These are phyloP conservation scores for Chrysoporthe austroafricana DNA, from an alignment of 2,329 filamentous ascomycete species.

Conservation along the genomic window DNA sequence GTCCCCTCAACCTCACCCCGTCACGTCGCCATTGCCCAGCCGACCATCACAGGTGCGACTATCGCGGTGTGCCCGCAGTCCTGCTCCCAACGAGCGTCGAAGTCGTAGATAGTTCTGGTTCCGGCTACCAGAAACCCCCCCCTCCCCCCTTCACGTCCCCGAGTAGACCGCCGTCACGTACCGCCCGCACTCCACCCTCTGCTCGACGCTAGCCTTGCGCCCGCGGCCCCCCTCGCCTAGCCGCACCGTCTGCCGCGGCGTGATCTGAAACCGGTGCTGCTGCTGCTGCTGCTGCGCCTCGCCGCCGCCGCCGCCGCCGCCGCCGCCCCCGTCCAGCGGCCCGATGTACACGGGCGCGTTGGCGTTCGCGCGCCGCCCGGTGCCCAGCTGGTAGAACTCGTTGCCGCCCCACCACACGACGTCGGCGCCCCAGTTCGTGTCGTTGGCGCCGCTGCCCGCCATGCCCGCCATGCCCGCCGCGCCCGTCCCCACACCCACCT, in stretches of 20 bases:
- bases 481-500: constrained; percentile 50
- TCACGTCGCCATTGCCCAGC: not conserved
- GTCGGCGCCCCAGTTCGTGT: constrained; percentile 87
- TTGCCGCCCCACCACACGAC: constrained; percentile 95
- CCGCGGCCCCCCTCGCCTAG: constrained; percentile 64
- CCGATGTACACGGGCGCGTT: constrained; percentile 77
- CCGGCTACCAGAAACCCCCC: too few species aligned
- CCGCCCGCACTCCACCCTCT: constrained; percentile 85
- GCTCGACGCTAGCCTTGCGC: constrained; percentile 76
- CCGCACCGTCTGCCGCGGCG: constrained; percentile 72
- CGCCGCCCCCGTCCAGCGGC: constrained; percentile 70
- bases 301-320: constrained; percentile 54
- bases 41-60: constrained; percentile 10
- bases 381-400: constrained; percentile 91
- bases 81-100: not conserved
- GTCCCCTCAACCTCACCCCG: not conserved
- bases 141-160: constrained; percentile 32
- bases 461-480: too few species aligned
- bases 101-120: too few species aligned
- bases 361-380: constrained; percentile 82
- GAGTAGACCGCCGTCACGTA: constrained; percentile 85
- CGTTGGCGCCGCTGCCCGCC: constrained; percentile 65
- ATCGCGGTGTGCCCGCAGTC: not conserved
- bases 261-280: constrained; percentile 72
- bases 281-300: constrained; percentile 52